Evolutionary conservation across 2,329 filamentous ascomycete species (phyloP), one percentile per base, ranked within the genome.

Genomic region (Bertia moriformis): DNA sequence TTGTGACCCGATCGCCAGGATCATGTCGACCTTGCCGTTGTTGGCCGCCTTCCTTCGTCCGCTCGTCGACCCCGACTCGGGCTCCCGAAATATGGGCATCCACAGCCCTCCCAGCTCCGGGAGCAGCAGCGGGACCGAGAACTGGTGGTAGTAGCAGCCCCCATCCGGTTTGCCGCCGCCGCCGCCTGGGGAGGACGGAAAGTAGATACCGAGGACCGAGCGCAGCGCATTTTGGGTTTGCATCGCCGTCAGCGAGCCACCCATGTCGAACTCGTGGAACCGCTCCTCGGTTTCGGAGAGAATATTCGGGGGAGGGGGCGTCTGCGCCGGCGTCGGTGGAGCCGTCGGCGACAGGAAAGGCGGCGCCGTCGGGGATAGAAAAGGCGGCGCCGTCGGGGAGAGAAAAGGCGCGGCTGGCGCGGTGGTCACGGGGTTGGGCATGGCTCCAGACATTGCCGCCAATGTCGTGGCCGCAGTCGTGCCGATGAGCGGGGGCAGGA

Each of bases 1-100:
- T 45, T 79, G 71, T 3, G 66, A 63, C 3, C 75, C 74, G 15
- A 80, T 58, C 2, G 73, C 73, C 12, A 80, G 51, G 3, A 80
- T 73, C 38, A 77, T 62, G 45, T 78, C 71, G 12, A 73, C 54
- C 27, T 59, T 62, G 22, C 60, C 56, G 12, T 53, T 54, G 19
- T 59, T 53, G 22, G 22, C 22, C 22, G n/a, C 7, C 7, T 7
- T n/a, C 7, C 7, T 49, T 17, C 45, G 50, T 0, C 50, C 51
- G 38, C 43, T 53, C 1, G 45, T 49, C 1, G 51, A 41, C n/a
- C n/a, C n/a, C n/a, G n/a, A n/a, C 14, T 58, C 55, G 0, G 48
- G 45, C 19, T 64, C 59, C 18, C 55, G 55, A 36, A 74, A 67
- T 1, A 75, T 57, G 2, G 69, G 67, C 39, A 62, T 62, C 71